phyloP scores from a whole-genome alignment of 1,139 yeast genomes.

The Protomyces lactucae-debilis region DNA sequence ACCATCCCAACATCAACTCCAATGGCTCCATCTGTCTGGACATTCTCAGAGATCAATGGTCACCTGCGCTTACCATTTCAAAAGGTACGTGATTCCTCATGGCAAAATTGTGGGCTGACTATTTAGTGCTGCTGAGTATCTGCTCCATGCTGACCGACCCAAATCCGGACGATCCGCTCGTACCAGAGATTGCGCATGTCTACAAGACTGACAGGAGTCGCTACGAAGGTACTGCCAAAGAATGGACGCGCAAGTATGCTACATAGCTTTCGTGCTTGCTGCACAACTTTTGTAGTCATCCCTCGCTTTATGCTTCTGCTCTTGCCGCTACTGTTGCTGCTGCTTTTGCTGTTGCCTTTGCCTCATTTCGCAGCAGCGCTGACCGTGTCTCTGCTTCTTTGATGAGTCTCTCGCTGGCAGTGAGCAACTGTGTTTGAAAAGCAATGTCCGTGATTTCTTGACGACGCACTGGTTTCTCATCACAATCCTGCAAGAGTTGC shows the following conservation, averaged over 20 bases:
- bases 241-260: constrained; percentile 47
- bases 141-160: constrained; percentile 93
- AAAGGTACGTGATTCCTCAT: constrained; percentile 51
- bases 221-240: constrained; percentile 95
- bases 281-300: background rate
- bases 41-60: constrained; percentile 84
- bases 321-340: constrained; percentile 2
- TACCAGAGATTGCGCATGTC: constrained; percentile 95
- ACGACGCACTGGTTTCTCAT: constrained; percentile 49
- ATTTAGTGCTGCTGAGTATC: constrained; percentile 74
- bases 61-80: constrained; percentile 84
- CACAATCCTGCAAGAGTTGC: constrained; percentile 66
- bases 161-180: constrained; percentile 98
- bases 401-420: constrained; percentile 56
- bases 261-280: background rate
- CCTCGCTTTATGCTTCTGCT: background rate
- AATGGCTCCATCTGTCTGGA: constrained; percentile 84
- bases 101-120: background rate
- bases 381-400: constrained; percentile 60
- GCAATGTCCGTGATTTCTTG: constrained; percentile 58
- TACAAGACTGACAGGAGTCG: constrained; percentile 92
- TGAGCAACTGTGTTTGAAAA: constrained; percentile 59
- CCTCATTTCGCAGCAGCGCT: constrained; percentile 57
- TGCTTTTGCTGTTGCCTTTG: constrained; percentile 29
- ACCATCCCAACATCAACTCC: constrained; percentile 85